Evolutionary conservation across 2,329 filamentous ascomycete genomes (phyloP), one percentile per base, ranked within the genome.

Genomic region (Aspergillus thermomutatus): DNA sequence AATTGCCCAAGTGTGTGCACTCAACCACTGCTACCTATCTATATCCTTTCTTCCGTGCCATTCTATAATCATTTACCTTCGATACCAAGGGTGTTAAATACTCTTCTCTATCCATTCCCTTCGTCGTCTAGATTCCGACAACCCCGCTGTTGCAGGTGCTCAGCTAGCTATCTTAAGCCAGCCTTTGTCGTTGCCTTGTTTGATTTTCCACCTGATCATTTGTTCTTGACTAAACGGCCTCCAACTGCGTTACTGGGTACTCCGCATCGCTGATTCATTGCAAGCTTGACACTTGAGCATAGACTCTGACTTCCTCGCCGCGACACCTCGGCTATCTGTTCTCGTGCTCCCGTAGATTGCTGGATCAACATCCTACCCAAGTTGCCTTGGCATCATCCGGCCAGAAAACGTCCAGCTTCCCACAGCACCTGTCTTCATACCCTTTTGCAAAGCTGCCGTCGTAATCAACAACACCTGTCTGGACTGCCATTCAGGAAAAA

Each of bases 271-370:
- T 58, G 56, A 59, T 55, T 59, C 48, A 52, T 46, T 28, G 19
- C 41, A 17, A 37, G 31, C 14, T 54, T 59, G 61, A 61, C 65
- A 60, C 59, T 60, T 66, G 64, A 64, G 57, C 57, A 48, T 48
- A 52, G 6, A n/a, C 17, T 37, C 14, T 17, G 31, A 17, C 31
- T 14, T 34, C 5, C 31, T 34, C 14, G 31, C 14, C 5, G 31
- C 56, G 54, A 53, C 52, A 58, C 25, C 48, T 46, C 58, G 51
- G 55, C 59, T 61, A 52, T 60, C 61, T 57, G 21, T 40, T 52
- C 56, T 51, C 48, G 54, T 59, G 51, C 40, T 31, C 40, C 34
- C 41, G 25, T 52, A 34, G 51, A 48, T 48, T 41, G 41, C 40
- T 50, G 45, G 54, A 26, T 57, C 51, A 19, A 50, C 28, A 37